phyloP scores from a whole-genome alignment of 257 asterid species.

The Leptodermis oblonga region DNA sequence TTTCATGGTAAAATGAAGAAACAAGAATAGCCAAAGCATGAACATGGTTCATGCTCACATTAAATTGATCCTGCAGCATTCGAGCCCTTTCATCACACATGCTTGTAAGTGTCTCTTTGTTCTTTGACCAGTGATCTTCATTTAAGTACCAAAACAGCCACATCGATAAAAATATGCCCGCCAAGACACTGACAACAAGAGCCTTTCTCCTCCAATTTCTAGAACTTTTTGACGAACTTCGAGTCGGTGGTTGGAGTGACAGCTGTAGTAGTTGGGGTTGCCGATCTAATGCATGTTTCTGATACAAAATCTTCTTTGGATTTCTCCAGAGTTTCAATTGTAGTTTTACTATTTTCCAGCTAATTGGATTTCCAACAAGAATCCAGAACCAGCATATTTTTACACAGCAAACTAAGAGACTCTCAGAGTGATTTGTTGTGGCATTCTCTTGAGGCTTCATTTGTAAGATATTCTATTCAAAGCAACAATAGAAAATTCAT shows the following conservation, averaged over 20 bases:
- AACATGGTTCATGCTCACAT: conserved; percentile 78
- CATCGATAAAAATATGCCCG: conserved; percentile 43
- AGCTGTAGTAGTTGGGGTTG: conserved; percentile 38
- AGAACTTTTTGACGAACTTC: conserved; percentile 32
- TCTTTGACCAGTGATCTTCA: conserved; percentile 41
- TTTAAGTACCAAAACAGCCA: conserved; percentile 49
- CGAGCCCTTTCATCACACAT: conserved; percentile 77
- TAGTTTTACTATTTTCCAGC: conserved; percentile 32
- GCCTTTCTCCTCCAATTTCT: conserved; percentile 55
- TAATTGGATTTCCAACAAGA: conserved; percentile 41
- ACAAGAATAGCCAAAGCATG: conserved; percentile 72
- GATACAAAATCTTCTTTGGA: conserved; percentile 31
- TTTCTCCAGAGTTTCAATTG: conserved; percentile 29
- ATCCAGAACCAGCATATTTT: conserved; percentile 37
- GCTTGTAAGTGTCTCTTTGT: conserved; percentile 56
- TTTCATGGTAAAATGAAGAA: conserved; percentile 71
- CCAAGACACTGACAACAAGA: conserved; percentile 35
- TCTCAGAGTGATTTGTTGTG: conserved; percentile 26
- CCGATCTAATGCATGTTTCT: conserved; percentile 28
- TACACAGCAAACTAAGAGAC: conserved; percentile 23
- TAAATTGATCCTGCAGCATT: conserved; percentile 76
- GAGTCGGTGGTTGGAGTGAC: conserved; percentile 30
- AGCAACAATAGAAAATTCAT: conserved; percentile 17
- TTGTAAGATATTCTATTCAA: conserved; percentile 34
- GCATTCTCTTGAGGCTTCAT: conserved; percentile 21